Percentiles rank a stretch among this genome's conserved stretches.
phyloP scores from a whole-genome alignment of 164 flowering plant species.

The Saururus chinensis region DNA sequence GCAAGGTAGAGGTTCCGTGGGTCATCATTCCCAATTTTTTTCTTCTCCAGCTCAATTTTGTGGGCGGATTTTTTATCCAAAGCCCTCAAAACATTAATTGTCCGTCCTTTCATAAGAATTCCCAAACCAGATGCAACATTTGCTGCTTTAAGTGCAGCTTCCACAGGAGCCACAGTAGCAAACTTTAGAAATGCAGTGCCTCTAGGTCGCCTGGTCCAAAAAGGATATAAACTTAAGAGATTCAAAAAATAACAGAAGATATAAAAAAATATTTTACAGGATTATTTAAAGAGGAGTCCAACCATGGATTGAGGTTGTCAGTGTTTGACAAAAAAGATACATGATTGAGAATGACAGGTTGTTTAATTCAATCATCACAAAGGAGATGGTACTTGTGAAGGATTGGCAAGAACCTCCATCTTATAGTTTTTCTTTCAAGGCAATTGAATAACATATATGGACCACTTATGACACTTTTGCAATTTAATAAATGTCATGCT shows the following conservation, averaged over 20 bases:
- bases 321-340: slow-evolving; percentile 37
- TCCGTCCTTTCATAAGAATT: slow-evolving; percentile 68
- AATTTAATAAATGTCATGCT: background rate
- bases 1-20: slow-evolving; percentile 85
- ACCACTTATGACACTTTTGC: background rate
- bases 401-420: background rate
- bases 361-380: background rate
- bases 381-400: background rate
- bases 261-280: background rate
- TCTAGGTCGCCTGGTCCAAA: slow-evolving; percentile 63
- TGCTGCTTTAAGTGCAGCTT: slow-evolving; percentile 68
- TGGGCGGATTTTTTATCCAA: slow-evolving; percentile 83
- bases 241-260: background rate
- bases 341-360: slow-evolving; percentile 20
- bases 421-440: too few species aligned
- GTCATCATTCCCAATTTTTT: slow-evolving; percentile 47
- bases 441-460: background rate
- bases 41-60: slow-evolving; percentile 50
- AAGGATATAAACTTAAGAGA: slow-evolving; percentile 1
- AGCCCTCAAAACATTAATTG: slow-evolving; percentile 66
- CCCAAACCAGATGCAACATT: slow-evolving; percentile 48
- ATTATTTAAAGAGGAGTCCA: background rate
- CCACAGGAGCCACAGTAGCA: slow-evolving; percentile 43
- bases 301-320: background rate
- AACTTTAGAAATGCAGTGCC: slow-evolving; percentile 95